phyloP scores from a whole-genome alignment of 257 asterid genomes.

The Solanum infundibuliforme region DNA sequence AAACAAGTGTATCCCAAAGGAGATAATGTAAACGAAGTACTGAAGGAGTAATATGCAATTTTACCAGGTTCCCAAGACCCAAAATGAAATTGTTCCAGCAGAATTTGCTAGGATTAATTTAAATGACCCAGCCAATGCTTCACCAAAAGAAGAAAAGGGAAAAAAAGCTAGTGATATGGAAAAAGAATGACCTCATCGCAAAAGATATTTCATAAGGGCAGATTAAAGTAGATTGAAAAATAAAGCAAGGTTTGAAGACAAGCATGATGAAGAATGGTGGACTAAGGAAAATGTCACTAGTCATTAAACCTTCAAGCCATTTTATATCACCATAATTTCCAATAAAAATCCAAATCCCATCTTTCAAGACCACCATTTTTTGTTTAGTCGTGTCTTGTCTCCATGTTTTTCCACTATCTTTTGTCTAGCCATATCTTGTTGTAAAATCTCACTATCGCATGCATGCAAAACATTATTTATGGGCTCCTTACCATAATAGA shows the following conservation, averaged over 20 bases:
- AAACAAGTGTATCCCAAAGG: background rate
- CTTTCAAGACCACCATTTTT: background rate
- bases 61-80: background rate
- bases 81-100: background rate
- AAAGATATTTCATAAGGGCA: no score
- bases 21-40: background rate
- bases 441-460: background rate
- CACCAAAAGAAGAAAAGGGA: background rate
- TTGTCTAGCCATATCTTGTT: background rate
- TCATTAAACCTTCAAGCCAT: background rate
- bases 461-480: background rate
- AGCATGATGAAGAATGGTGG: no score
- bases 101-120: no score
- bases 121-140: background rate
- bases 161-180: no score
- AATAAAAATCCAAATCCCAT: no score
- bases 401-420: background rate
- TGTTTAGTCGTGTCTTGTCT: background rate
- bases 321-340: background rate
- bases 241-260: no score
- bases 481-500: background rate
- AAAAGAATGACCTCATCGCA: no score
- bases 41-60: background rate
- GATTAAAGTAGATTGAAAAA: no score
- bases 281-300: no score